These are phyloP conservation scores for Allomyces javanicus DNA, from an alignment of 192 early-diverging fungal genomes.

Conservation along the genomic window DNA sequence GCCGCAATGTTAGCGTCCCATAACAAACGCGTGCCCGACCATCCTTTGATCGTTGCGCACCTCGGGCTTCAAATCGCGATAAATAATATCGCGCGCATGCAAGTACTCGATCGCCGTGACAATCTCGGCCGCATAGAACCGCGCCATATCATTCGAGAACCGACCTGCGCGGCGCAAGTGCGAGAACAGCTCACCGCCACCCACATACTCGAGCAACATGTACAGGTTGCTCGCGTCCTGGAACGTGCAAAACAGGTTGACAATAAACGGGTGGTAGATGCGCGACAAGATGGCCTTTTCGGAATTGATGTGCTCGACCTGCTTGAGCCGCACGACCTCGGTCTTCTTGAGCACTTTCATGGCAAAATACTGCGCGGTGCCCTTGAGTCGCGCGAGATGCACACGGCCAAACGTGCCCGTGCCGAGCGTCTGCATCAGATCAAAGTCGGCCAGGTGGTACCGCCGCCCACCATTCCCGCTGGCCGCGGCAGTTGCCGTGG, in stretches of 20 bases:
- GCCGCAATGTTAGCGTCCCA: neutral
- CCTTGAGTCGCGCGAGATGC: slow-evolving; percentile 58
- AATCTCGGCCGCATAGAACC: slow-evolving; percentile 91
- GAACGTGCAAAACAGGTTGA: slow-evolving; percentile 81
- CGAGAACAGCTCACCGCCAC: slow-evolving; percentile 90
- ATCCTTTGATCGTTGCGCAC: slow-evolving; percentile 10
- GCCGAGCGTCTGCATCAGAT: slow-evolving; percentile 8
- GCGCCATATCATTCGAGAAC: slow-evolving; percentile 85
- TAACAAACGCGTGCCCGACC: slow-evolving; percentile 9
- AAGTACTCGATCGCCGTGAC: slow-evolving; percentile 88
- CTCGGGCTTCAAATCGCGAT: slow-evolving; percentile 92
- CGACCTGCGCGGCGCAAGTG: slow-evolving; percentile 77
- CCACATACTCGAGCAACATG: slow-evolving; percentile 91
- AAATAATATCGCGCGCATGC: slow-evolving; percentile 84
- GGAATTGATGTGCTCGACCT: slow-evolving; percentile 70
- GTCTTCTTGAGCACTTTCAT: slow-evolving; percentile 74
- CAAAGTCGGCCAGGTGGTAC: neutral
- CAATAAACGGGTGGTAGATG: slow-evolving; percentile 63
- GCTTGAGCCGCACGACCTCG: slow-evolving; percentile 62
- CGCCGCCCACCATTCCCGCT: neutral
- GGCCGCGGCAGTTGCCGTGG: neutral
- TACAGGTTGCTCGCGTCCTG: slow-evolving; percentile 85
- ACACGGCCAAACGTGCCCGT: slow-evolving; percentile 96
- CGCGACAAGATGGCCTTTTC: slow-evolving; percentile 58
- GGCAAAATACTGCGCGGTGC: slow-evolving; percentile 50